Base-by-base conservation (phyloP, 441 rosid species). In the Aquilaria agallochum region DNA sequence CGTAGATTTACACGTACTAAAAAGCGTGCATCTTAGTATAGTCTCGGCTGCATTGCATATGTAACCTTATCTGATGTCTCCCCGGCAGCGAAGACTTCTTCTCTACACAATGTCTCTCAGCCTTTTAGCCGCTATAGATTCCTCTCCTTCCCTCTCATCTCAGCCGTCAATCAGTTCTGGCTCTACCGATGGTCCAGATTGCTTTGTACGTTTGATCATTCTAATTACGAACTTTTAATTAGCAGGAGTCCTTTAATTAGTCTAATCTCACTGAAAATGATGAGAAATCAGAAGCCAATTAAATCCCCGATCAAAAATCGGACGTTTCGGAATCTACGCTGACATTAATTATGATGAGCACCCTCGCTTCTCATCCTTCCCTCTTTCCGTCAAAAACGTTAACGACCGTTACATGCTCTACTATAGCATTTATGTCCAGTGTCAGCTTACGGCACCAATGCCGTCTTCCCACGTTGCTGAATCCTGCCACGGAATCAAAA, bases 61-160 rank as follows among this genome's bases (percentile, higher is more conserved):
- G 69, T 47, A 59, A 51, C 30, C 47, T 33, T 47, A 68, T 68
- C 60, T 56, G 64, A 72, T 36, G 5, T 36, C 7, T 36, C 7
- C 42, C 7, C 42, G 27, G 27, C 27, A 20, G 27, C 60, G 46
- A 46, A 51, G 47, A 27, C 72, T 68, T 68, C 60, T 20, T 45
- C 13, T 60, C 60, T 66, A 49, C 76, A 68, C 70, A 52, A 64
- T 64, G 67, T 20, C 27, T 20, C 1, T 52, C 73, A 68, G 67
- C 42, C 67, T 56, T 64, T 60, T 59, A 50, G 72, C 66, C 49
- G 50, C 69, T 56, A 34, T 46, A 40, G 64, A 68, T 68, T 63
- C 64, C 14, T 27, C 12, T 34, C 2, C 56, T 5, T 32, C 12
- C 31, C 11, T 31, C 20, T 59, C 48, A 63, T 63, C 72, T 14